phyloP scores from a whole-genome alignment of 2,329 filamentous ascomycete genomes.

The Graphilbum fragrans region DNA sequence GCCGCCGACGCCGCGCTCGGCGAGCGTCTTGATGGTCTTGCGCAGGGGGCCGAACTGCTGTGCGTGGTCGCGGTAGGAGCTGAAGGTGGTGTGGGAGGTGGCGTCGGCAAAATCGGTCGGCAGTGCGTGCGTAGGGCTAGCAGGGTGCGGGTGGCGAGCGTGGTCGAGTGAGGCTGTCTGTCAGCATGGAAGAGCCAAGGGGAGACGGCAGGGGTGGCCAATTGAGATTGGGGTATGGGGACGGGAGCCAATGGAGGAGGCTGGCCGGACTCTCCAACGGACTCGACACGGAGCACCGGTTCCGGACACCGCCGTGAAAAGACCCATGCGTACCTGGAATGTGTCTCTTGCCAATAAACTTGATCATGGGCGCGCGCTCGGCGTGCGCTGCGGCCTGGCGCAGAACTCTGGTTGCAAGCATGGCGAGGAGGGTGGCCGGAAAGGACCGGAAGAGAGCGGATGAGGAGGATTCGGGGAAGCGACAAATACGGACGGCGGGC shows the following conservation, averaged over 20 bases:
- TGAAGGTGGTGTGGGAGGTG: slow-evolving; percentile 50
- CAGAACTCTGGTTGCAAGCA: slow-evolving; percentile 44
- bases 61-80: slow-evolving; percentile 64
- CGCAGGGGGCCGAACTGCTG: slow-evolving; percentile 67
- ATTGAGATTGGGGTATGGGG: neutral
- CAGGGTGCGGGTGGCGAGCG: slow-evolving; percentile 60
- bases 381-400: slow-evolving; percentile 47
- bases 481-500: no score
- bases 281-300: no score
- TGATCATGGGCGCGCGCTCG: slow-evolving; percentile 49
- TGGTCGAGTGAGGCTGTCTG: slow-evolving; percentile 56
- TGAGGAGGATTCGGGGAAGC: no score
- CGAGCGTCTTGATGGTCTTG: slow-evolving; percentile 34
- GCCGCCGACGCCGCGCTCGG: slow-evolving; percentile 39
- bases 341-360: slow-evolving; percentile 47
- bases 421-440: slow-evolving; percentile 17
- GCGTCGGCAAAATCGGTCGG: slow-evolving; percentile 37
- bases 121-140: slow-evolving; percentile 52
- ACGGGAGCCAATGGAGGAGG: neutral
- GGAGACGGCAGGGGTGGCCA: neutral
- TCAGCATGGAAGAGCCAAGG: neutral
- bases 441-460: no score
- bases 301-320: neutral
- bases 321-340: slow-evolving; percentile 36
- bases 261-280: no score